A percentile compares a stretch with the other conserved stretches of the same genome.
Evolutionary conservation across 2,329 filamentous ascomycete species (phyloP).

Genomic region (Tolypocladium sp.): DNA sequence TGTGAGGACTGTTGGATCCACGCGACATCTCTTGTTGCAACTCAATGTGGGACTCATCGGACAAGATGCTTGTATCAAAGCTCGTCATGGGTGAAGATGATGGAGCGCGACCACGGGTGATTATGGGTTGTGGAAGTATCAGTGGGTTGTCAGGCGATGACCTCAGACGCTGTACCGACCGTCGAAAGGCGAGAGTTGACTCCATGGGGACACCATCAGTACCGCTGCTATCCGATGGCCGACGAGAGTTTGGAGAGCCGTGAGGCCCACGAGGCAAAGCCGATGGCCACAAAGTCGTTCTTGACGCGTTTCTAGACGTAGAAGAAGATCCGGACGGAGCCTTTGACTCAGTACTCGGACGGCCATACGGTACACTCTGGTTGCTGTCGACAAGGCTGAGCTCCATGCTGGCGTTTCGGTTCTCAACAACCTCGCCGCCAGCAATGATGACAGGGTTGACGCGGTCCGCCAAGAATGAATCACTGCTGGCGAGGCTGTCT

Average conservation of each 20-base stretch:
- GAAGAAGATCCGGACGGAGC: slow-evolving; percentile 28
- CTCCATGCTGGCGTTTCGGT: slow-evolving; percentile 44
- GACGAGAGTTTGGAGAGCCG: slow-evolving; percentile 17
- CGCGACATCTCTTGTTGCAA: slow-evolving; percentile 25
- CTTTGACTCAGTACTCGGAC: slow-evolving; percentile 34
- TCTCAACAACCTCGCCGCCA: slow-evolving; percentile 53
- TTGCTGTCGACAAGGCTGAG: slow-evolving; percentile 40
- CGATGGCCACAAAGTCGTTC: slow-evolving; percentile 44
- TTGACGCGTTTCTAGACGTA: slow-evolving; percentile 28
- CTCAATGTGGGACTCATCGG: slow-evolving; percentile 44
- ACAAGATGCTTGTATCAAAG: slow-evolving; percentile 46
- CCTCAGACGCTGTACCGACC: slow-evolving; percentile 43
- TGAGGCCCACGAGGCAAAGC: slow-evolving; percentile 32
- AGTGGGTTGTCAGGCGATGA: slow-evolving; percentile 33
- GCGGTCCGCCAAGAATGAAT: slow-evolving; percentile 51
- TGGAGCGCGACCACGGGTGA: slow-evolving; percentile 31
- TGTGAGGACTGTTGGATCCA: slow-evolving; percentile 16
- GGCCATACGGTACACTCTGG: slow-evolving; percentile 31
- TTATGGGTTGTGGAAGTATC: slow-evolving; percentile 44
- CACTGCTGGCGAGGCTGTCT: slow-evolving; percentile 39
- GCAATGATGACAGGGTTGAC: slow-evolving; percentile 59
- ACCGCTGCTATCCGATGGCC: slow-evolving; percentile 48
- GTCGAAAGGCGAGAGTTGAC: slow-evolving; percentile 43
- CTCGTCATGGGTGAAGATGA: slow-evolving; percentile 43
- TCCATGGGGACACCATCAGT: slow-evolving; percentile 39